Conservation (phyloP, 2,329 filamentous ascomycete species). For the Diplodia scrobiculata region DNA sequence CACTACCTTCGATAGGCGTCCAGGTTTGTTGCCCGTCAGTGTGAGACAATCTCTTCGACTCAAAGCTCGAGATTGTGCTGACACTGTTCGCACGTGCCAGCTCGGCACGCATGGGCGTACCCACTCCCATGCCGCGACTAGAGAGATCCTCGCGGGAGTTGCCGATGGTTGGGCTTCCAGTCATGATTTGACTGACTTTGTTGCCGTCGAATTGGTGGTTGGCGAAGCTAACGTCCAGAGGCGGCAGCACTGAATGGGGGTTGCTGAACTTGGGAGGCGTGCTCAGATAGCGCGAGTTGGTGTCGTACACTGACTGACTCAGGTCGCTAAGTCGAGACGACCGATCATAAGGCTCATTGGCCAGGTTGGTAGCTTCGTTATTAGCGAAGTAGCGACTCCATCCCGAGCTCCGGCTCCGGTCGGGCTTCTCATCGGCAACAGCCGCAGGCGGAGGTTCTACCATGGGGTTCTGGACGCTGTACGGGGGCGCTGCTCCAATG, state of each 20-base stretch:
- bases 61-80: slow-evolving; percentile 39
- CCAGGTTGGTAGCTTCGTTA: slow-evolving; percentile 59
- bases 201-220: slow-evolving; percentile 56
- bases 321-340: slow-evolving; percentile 46
- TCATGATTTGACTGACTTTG: slow-evolving; percentile 66
- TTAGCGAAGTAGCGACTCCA: slow-evolving; percentile 80
- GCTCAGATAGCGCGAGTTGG: slow-evolving; percentile 59
- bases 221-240: slow-evolving; percentile 60
- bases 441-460: slow-evolving; percentile 31
- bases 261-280: slow-evolving; percentile 42
- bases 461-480: slow-evolving; percentile 36
- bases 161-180: slow-evolving; percentile 69
- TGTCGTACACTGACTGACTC: slow-evolving; percentile 55
- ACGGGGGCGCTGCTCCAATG: slow-evolving; percentile 41
- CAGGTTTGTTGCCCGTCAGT: slow-evolving; percentile 42
- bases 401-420: slow-evolving; percentile 61
- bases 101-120: slow-evolving; percentile 43
- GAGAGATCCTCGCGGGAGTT: slow-evolving; percentile 54
- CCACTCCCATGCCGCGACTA: slow-evolving; percentile 33
- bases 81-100: slow-evolving; percentile 43
- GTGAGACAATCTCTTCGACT: slow-evolving; percentile 33
- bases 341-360: slow-evolving; percentile 62
- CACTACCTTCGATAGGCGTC: slow-evolving; percentile 40
- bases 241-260: slow-evolving; percentile 71
- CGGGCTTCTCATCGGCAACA: slow-evolving; percentile 31